Evolutionary conservation across 805 yeast species (phyloP).

Genomic region (Saturnispora dispora): DNA sequence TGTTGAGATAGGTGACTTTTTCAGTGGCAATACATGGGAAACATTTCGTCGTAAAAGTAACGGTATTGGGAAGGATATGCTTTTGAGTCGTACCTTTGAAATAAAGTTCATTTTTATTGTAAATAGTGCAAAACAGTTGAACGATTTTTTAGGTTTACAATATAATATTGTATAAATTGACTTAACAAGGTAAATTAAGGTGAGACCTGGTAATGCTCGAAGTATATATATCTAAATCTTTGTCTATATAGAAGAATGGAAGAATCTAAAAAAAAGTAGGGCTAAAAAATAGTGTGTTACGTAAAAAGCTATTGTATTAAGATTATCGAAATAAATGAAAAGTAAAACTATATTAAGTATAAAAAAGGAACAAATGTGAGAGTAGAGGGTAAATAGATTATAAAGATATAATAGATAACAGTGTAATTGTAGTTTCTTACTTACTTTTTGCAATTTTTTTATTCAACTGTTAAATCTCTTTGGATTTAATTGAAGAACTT

Average conservation of each 20-base stretch:
- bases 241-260: neutral
- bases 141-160: neutral
- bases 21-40: constrained; percentile 25
- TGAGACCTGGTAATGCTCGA: neutral
- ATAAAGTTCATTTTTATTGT: neutral
- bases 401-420: neutral
- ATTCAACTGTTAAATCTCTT: neutral
- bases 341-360: neutral
- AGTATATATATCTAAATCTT: neutral
- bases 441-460: neutral
- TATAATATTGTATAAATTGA: too few relatives aligned
- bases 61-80: neutral
- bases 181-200: neutral
- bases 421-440: neutral
- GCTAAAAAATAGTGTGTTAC: neutral
- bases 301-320: neutral
- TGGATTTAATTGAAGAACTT: constrained; percentile 70
- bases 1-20: constrained; percentile 37
- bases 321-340: neutral
- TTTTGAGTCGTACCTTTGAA: neutral
- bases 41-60: constrained; percentile 4
- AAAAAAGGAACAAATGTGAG: neutral
- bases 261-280: neutral
- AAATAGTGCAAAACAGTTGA: neutral
- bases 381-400: neutral